Evolutionary conservation across 202 grass and related monocot genomes (phyloP).

Genomic region (Cymbopogon flexuosus): DNA sequence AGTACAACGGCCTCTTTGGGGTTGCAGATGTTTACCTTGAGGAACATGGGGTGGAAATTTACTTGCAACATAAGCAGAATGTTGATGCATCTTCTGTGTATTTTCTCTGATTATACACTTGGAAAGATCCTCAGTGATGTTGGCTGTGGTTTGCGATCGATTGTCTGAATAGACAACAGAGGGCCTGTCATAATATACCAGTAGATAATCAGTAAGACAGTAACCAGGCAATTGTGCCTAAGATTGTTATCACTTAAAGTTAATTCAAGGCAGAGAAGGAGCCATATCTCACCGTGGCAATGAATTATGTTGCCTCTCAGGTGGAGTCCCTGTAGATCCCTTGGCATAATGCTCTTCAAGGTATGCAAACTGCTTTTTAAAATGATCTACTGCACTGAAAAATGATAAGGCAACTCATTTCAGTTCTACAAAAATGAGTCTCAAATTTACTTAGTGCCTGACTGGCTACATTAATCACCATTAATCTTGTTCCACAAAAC

Average conservation of each 20-base stretch:
- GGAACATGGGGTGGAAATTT: constrained; percentile 37
- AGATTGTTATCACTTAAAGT: not conserved
- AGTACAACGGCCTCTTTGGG: not conserved
- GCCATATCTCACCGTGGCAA: constrained; percentile 60
- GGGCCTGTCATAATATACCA: constrained; percentile 40
- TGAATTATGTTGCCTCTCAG: constrained; percentile 91
- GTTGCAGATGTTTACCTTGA: constrained; percentile 38
- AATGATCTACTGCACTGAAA: constrained; percentile 87
- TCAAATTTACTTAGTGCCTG: not conserved
- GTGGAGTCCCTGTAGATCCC: constrained; percentile 63
- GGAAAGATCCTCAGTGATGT: constrained; percentile 71
- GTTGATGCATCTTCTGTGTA: constrained; percentile 39
- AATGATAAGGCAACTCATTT: constrained; percentile 16
- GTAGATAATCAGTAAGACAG: constrained; percentile 24
- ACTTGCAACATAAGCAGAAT: constrained; percentile 41
- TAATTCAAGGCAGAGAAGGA: constrained; percentile 13
- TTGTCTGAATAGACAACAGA: constrained; percentile 66
- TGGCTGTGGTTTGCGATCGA: constrained; percentile 46
- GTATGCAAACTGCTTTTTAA: constrained; percentile 87
- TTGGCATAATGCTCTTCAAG: constrained; percentile 88
- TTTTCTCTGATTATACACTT: constrained; percentile 80
- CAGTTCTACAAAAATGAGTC: constrained; percentile 14
- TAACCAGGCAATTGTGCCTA: not conserved
- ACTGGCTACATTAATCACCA: not conserved
- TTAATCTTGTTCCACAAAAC: constrained; percentile 1